A percentile compares a stretch with the other conserved stretches of the same genome.
Evolutionary conservation across 192 early-diverging fungal genomes (phyloP).

Genomic region (Podila clonocystis): DNA sequence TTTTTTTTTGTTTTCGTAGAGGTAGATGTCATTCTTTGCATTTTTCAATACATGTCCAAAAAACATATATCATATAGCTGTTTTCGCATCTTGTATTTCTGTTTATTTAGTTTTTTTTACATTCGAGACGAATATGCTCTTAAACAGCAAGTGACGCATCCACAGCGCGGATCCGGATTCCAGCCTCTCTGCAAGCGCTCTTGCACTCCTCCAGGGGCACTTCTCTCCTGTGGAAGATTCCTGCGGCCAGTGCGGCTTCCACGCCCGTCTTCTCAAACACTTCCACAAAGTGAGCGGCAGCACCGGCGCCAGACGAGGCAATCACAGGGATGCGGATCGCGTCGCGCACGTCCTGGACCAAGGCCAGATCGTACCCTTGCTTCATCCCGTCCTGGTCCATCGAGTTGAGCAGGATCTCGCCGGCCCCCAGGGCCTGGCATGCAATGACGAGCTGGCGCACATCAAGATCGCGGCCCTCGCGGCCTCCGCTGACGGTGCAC

Average conservation of each 20-base stretch:
- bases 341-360: constrained; percentile 82
- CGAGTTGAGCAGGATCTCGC: constrained; percentile 97
- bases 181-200: constrained; percentile 62
- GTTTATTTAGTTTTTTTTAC: too few species aligned
- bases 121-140: too few species aligned
- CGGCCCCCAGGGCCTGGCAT: constrained; percentile 91
- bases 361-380: constrained; percentile 92
- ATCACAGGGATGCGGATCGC: constrained; percentile 96
- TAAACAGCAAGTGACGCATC: constrained; percentile 44
- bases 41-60: too few species aligned
- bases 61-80: too few species aligned
- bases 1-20: neutral
- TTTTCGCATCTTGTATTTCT: too few species aligned
- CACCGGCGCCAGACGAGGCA: constrained; percentile 95
- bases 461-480: constrained; percentile 95
- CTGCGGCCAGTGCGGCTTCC: constrained; percentile 97
- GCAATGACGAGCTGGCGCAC: constrained; percentile 90
- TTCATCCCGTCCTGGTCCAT: constrained; percentile 99
- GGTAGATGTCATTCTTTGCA: neutral
- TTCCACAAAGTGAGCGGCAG: constrained; percentile 86
- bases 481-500: constrained; percentile 98
- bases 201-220: constrained; percentile 93
- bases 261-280: constrained; percentile 88
- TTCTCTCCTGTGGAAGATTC: constrained; percentile 97
- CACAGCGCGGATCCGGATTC: constrained; percentile 62